phyloP scores from a whole-genome alignment of 306 rosid genomes.

The Castanea crenata region DNA sequence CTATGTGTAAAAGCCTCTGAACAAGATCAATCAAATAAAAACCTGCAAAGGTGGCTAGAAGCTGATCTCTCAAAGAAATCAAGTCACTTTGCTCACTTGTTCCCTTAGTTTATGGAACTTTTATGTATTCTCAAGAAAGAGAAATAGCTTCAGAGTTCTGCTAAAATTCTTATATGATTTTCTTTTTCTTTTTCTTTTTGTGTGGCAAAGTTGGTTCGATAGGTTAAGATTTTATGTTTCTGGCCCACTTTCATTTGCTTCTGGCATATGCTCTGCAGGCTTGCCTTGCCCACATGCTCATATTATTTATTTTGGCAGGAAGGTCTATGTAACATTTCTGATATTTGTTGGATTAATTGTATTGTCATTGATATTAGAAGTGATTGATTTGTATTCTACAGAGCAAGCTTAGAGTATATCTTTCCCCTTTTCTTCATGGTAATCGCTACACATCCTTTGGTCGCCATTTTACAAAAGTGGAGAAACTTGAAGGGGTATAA shows the following conservation, averaged over 20 bases:
- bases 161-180: background rate
- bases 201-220: background rate
- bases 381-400: constrained; percentile 34
- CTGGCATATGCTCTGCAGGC: background rate
- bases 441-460: constrained; percentile 93
- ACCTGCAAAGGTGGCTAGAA: too few species aligned
- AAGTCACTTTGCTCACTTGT: background rate
- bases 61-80: background rate
- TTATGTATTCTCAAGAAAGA: background rate
- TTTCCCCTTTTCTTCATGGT: constrained; percentile 76
- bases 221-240: background rate
- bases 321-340: background rate
- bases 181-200: too few species aligned
- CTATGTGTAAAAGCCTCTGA: too few species aligned
- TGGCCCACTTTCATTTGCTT: background rate
- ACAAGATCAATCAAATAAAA: too few species aligned
- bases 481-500: constrained; percentile 80
- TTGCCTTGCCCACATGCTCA: background rate
- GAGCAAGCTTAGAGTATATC: constrained; percentile 72
- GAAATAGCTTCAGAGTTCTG: background rate
- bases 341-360: background rate
- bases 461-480: constrained; percentile 85
- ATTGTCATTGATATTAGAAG: background rate
- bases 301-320: background rate
- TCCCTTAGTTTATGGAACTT: background rate